Evolutionary conservation across 2,329 filamentous ascomycete genomes (phyloP).

Genomic region (Pezicula radicicola): DNA sequence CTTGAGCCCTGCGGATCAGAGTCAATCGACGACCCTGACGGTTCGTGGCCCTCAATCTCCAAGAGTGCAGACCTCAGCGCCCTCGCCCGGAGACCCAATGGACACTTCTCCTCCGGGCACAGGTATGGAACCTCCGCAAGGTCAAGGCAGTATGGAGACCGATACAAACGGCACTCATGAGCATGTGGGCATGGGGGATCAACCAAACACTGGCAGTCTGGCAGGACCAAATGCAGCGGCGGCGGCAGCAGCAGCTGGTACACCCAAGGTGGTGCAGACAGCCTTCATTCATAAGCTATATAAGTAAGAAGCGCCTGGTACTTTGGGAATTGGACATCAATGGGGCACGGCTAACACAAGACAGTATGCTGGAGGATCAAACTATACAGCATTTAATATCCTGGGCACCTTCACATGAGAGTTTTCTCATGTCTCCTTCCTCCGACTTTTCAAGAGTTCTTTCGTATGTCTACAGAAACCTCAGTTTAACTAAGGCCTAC

Average conservation of each 20-base stretch:
- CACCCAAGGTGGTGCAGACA: constrained; percentile 96
- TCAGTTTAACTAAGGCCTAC: constrained; percentile 1
- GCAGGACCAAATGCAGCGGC: constrained; percentile 32
- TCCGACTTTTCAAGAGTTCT: constrained; percentile 97
- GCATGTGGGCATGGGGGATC: constrained; percentile 27
- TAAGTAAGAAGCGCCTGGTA: constrained; percentile 61
- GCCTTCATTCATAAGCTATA: constrained; percentile 99
- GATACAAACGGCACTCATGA: constrained; percentile 30
- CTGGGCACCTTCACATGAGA: constrained; percentile 91
- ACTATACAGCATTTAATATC: constrained; percentile 94
- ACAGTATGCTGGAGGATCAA: constrained; percentile 92
- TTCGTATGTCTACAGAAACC: constrained; percentile 63
- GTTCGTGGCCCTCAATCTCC: constrained; percentile 56
- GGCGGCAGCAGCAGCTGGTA: constrained; percentile 62
- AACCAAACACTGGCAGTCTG: constrained; percentile 31
- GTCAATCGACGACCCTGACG: constrained; percentile 32
- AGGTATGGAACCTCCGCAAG: constrained; percentile 36
- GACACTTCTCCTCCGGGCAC: constrained; percentile 50
- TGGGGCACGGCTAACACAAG: background rate
- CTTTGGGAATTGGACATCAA: no score
- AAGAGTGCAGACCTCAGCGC: constrained; percentile 56
- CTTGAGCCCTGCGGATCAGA: constrained; percentile 18
- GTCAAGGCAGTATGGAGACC: constrained; percentile 27
- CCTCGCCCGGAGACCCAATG: constrained; percentile 58
- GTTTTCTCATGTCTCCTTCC: constrained; percentile 98